Conservation (phyloP, 257 asterid genomes). For the Ballota nigra region DNA sequence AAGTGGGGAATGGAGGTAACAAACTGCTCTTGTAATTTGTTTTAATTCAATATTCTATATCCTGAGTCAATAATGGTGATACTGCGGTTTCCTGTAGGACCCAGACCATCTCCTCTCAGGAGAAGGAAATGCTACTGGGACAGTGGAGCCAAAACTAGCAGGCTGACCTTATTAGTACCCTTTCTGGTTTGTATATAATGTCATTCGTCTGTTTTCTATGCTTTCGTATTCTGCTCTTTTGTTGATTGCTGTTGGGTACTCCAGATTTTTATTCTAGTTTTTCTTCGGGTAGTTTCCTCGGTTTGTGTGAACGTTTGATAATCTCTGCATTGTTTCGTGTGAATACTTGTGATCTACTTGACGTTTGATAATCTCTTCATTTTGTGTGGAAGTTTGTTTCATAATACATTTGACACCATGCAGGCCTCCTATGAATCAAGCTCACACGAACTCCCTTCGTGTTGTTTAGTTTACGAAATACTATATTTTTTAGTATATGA, state of each 20-base stretch:
- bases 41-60: background rate
- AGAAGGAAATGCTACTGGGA: constrained; percentile 85
- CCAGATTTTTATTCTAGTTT: background rate
- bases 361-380: background rate
- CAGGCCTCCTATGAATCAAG: no score
- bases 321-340: background rate
- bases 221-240: background rate
- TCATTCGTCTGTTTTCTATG: background rate
- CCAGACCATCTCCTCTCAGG: constrained; percentile 70
- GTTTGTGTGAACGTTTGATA: background rate
- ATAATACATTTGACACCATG: background rate
- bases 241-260: background rate
- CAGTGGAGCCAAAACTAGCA: constrained; percentile 60
- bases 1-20: constrained; percentile 99
- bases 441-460: no score
- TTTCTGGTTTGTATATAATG: constrained; percentile 14
- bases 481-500: no score
- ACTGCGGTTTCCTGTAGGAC: constrained; percentile 46
- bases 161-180: constrained; percentile 28
- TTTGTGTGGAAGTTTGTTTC: background rate
- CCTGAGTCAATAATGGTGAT: background rate
- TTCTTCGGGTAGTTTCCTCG: background rate
- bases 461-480: no score
- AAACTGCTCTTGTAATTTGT: background rate
- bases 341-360: background rate